A percentile compares a stretch with the other conserved stretches of the same genome.
These are phyloP conservation scores for Clarireedia sp. DNA, from an alignment of 2,329 filamentous ascomycete species.

Conservation along the genomic window DNA sequence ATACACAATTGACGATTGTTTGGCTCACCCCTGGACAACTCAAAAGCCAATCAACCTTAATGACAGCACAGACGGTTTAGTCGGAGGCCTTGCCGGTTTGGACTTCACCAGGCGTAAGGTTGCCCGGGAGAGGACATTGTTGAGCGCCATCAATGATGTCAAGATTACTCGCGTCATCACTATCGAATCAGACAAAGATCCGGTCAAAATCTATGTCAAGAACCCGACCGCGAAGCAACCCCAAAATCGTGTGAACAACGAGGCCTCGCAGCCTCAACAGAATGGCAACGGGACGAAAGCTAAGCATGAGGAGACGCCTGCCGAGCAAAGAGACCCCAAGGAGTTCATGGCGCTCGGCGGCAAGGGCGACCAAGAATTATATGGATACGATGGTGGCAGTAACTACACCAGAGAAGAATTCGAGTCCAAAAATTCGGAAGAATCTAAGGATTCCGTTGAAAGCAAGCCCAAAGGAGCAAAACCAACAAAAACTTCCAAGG, in stretches of 20 bases:
- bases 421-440: not conserved
- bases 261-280: slow-evolving; percentile 7
- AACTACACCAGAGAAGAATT: slow-evolving; percentile 8
- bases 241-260: slow-evolving; percentile 37
- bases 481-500: not conserved
- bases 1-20: slow-evolving; percentile 82
- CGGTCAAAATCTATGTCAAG: slow-evolving; percentile 69
- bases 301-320: slow-evolving; percentile 56
- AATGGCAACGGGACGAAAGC: slow-evolving; percentile 22
- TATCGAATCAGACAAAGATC: slow-evolving; percentile 43
- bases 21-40: slow-evolving; percentile 85
- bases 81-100: slow-evolving; percentile 73
- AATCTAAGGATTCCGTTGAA: not conserved
- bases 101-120: slow-evolving; percentile 79
- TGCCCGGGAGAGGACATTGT: slow-evolving; percentile 73
- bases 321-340: slow-evolving; percentile 55
- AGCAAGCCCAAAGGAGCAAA: not conserved
- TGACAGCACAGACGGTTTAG: slow-evolving; percentile 88
- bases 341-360: slow-evolving; percentile 84
- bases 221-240: slow-evolving; percentile 44
- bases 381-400: slow-evolving; percentile 46
- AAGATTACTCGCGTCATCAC: slow-evolving; percentile 51
- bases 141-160: slow-evolving; percentile 75
- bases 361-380: slow-evolving; percentile 75
- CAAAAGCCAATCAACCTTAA: slow-evolving; percentile 51